phyloP scores from a whole-genome alignment of 192 early-diverging fungal genomes.

The Podila epicladia region DNA sequence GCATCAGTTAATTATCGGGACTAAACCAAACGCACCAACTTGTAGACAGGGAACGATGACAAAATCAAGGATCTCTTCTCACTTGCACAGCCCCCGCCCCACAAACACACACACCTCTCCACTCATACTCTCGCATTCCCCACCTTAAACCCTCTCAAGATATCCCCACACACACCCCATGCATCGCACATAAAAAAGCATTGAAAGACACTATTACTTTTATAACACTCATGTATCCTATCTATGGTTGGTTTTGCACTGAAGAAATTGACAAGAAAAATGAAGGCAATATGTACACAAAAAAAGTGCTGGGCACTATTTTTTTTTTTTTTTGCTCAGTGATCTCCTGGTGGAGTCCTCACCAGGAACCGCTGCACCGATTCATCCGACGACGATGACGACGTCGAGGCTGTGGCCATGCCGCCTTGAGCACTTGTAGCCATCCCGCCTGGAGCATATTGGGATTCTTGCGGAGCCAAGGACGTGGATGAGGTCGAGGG shows the following conservation, averaged over 20 bases:
- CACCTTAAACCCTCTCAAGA: too few relatives aligned
- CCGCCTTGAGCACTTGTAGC: background rate
- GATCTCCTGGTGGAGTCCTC: conserved; percentile 13
- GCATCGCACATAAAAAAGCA: conserved; percentile 9
- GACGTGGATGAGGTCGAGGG: background rate
- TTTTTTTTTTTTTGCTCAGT: conserved; percentile 1
- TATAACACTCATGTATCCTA: too few relatives aligned
- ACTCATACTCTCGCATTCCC: too few relatives aligned
- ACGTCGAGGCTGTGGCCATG: background rate
- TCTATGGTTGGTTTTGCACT: background rate
- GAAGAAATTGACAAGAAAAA: background rate
- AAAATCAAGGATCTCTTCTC: too few relatives aligned
- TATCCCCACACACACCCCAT: too few relatives aligned
- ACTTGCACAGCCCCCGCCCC: too few relatives aligned
- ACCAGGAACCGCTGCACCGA: conserved; percentile 6
- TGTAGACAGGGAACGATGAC: too few relatives aligned
- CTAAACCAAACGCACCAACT: too few relatives aligned
- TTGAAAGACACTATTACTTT: background rate
- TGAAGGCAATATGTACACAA: conserved; percentile 1
- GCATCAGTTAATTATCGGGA: too few relatives aligned
- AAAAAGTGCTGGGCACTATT: background rate
- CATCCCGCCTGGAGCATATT: background rate
- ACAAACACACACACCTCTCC: too few relatives aligned
- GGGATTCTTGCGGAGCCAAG: background rate
- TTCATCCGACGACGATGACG: background rate